A percentile compares a stretch with the other conserved stretches of the same genome.
These are phyloP conservation scores for Leishmania guyanensis DNA, from an alignment of 208 protist genomes.

Conservation along the genomic window DNA sequence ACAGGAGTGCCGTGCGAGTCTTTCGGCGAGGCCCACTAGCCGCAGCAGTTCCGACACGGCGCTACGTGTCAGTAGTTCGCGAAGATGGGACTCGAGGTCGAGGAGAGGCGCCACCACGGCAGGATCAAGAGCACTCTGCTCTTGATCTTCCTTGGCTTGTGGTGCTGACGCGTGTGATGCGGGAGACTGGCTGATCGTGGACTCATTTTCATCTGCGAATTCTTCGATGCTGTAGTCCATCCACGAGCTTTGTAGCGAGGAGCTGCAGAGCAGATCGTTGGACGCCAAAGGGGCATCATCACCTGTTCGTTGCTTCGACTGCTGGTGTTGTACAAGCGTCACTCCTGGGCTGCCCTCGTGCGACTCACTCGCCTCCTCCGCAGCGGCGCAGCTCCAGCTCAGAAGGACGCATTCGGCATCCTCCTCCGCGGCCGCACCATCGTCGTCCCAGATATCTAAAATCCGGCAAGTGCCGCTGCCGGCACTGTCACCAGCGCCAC, in stretches of 20 bases:
- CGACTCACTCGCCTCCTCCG: constrained; percentile 1
- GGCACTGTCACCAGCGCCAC: neutral
- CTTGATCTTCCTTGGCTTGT: neutral
- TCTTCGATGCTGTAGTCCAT: constrained; percentile 2
- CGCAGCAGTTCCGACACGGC: constrained; percentile 15
- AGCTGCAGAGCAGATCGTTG: neutral
- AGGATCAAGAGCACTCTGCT: neutral
- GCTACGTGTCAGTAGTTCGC: constrained; percentile 8
- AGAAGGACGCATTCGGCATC: constrained; percentile 20
- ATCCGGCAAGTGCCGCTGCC: neutral
- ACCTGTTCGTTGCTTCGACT: neutral
- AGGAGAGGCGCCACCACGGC: neutral
- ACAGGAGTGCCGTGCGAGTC: constrained; percentile 7
- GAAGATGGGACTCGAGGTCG: constrained; percentile 14
- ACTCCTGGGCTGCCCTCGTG: neutral
- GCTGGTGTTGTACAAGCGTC: neutral
- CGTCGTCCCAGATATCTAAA: neutral
- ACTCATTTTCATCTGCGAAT: neutral
- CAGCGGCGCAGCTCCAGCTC: constrained; percentile 16
- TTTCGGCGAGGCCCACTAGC: constrained; percentile 3
- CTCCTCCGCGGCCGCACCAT: neutral
- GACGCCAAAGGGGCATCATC: neutral
- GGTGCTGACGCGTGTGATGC: neutral
- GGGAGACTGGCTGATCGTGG: neutral
- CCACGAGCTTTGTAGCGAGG: neutral